Evolutionary conservation across 176 grass and related monocot genomes (phyloP).

Genomic region (Otatea glauca): DNA sequence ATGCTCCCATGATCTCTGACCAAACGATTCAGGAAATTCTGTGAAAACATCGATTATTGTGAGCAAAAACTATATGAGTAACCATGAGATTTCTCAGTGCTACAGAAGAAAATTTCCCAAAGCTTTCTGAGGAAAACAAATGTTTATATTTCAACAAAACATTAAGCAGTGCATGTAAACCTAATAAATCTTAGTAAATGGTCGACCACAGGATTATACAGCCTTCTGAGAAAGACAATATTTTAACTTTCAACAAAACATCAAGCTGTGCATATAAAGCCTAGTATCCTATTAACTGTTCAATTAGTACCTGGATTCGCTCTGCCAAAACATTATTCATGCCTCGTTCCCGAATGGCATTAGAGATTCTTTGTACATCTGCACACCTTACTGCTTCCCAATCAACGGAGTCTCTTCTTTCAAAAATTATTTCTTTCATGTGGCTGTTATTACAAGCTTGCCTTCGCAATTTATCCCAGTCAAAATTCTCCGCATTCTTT

Average conservation of each 20-base stretch:
- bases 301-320: constrained; percentile 74
- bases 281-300: constrained; percentile 10
- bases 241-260: not conserved
- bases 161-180: constrained; percentile 18
- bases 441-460: constrained; percentile 23
- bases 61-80: constrained; percentile 32
- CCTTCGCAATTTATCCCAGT: constrained; percentile 82
- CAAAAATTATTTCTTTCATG: constrained; percentile 59
- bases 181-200: constrained; percentile 3
- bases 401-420: constrained; percentile 72
- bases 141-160: constrained; percentile 15
- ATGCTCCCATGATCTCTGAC: constrained; percentile 90
- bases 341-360: constrained; percentile 81
- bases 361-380: constrained; percentile 66
- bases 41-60: constrained; percentile 51
- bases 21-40: constrained; percentile 87
- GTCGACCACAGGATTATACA: not conserved
- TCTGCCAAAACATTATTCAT: constrained; percentile 88
- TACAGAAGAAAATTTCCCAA: constrained; percentile 1
- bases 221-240: not conserved
- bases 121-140: not conserved
- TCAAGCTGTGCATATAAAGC: constrained; percentile 28
- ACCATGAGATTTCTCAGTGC: constrained; percentile 22
- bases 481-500: constrained; percentile 56
- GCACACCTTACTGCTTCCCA: constrained; percentile 85